These are phyloP conservation scores for Epichloe typhina DNA, from an alignment of 2,329 filamentous ascomycete species.

Conservation along the genomic window DNA sequence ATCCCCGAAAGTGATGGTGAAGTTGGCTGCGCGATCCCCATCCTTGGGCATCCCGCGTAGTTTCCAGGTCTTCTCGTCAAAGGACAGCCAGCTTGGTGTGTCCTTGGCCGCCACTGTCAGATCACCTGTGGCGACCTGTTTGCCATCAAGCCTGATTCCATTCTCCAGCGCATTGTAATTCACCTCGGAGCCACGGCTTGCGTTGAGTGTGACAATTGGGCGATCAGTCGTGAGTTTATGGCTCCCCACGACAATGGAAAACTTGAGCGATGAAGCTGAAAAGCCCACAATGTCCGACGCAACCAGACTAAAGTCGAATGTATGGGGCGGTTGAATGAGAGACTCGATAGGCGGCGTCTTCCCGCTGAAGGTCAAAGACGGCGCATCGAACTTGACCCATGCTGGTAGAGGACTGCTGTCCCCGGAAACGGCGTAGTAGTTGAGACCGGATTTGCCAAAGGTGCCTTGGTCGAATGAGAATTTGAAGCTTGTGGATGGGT, in stretches of 20 bases:
- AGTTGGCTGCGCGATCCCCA: slow-evolving; percentile 44
- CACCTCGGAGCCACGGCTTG: slow-evolving; percentile 38
- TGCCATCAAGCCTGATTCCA: slow-evolving; percentile 45
- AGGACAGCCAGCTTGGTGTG: slow-evolving; percentile 55
- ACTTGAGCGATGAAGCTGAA: slow-evolving; percentile 48
- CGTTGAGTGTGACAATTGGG: slow-evolving; percentile 41
- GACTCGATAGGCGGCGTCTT: slow-evolving; percentile 52
- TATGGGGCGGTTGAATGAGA: slow-evolving; percentile 54
- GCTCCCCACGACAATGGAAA: slow-evolving; percentile 58
- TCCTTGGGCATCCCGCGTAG: slow-evolving; percentile 52
- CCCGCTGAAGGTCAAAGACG: slow-evolving; percentile 54
- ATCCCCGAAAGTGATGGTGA: slow-evolving; percentile 50
- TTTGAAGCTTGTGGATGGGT: slow-evolving; percentile 38
- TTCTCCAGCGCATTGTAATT: slow-evolving; percentile 37
- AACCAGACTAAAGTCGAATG: slow-evolving; percentile 58
- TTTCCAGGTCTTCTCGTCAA: slow-evolving; percentile 47
- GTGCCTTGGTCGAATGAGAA: slow-evolving; percentile 44
- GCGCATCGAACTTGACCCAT: slow-evolving; percentile 65
- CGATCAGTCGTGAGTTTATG: slow-evolving; percentile 55
- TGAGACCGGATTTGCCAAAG: slow-evolving; percentile 46
- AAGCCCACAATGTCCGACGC: slow-evolving; percentile 74
- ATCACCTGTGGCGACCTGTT: slow-evolving; percentile 32
- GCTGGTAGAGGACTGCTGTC: slow-evolving; percentile 75
- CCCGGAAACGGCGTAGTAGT: slow-evolving; percentile 65
- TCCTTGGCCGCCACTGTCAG: slow-evolving; percentile 38